phyloP scores from a whole-genome alignment of 495 filamentous ascomycete species.

The Elaphomyces granulatus region DNA sequence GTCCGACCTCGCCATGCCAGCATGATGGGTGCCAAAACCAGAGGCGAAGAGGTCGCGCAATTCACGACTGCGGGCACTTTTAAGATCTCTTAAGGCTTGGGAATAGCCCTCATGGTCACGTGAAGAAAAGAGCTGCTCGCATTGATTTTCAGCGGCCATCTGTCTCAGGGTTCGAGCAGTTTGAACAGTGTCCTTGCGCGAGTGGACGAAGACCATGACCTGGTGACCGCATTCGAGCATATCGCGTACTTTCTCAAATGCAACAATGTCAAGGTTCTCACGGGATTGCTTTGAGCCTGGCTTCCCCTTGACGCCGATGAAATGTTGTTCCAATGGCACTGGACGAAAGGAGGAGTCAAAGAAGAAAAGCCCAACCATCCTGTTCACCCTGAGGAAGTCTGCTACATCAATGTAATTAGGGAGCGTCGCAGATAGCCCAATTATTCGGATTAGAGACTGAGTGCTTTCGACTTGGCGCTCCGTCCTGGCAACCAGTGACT shows the following conservation, averaged over 20 bases:
- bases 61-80: slow-evolving; percentile 66
- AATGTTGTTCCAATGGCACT: slow-evolving; percentile 94
- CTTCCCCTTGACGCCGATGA: slow-evolving; percentile 92
- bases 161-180: slow-evolving; percentile 77
- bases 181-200: slow-evolving; percentile 73
- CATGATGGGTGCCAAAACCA: slow-evolving; percentile 90
- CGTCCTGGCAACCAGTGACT: slow-evolving; percentile 87
- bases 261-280: slow-evolving; percentile 73
- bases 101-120: slow-evolving; percentile 60
- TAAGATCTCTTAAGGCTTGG: slow-evolving; percentile 63
- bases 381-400: slow-evolving; percentile 92
- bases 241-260: slow-evolving; percentile 88
- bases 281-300: slow-evolving; percentile 58
- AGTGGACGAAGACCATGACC: slow-evolving; percentile 98
- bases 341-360: slow-evolving; percentile 94
- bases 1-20: slow-evolving; percentile 85
- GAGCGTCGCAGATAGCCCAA: slow-evolving; percentile 87
- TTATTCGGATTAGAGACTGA: slow-evolving; percentile 88
- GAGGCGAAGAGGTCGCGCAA: slow-evolving; percentile 77
- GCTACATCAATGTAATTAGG: slow-evolving; percentile 95
- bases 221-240: slow-evolving; percentile 85
- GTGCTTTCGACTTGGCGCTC: slow-evolving; percentile 96
- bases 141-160: slow-evolving; percentile 67
- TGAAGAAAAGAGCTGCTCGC: slow-evolving; percentile 55
- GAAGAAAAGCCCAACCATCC: slow-evolving; percentile 85